Evolutionary conservation across 345 rosid genomes (phyloP).

Genomic region (Euphorbia peplus): DNA sequence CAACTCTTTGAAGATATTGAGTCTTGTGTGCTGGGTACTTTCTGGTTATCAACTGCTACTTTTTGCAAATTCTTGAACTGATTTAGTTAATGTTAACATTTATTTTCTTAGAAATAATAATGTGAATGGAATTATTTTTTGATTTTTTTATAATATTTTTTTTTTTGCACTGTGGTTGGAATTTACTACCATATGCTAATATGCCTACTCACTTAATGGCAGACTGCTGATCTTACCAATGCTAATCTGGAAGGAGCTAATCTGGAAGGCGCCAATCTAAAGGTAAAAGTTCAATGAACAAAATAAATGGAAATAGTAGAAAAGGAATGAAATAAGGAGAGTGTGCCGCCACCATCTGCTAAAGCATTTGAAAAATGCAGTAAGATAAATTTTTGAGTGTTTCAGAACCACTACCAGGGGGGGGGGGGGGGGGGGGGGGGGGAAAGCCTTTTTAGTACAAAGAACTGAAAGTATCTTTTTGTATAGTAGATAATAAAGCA

Average conservation of each 20-base stretch:
- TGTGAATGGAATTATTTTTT: background rate
- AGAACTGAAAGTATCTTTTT: no score
- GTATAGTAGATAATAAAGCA: no score
- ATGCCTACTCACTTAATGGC: constrained; percentile 15
- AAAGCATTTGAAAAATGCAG: background rate
- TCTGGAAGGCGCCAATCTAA: constrained; percentile 92
- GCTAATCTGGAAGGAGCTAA: constrained; percentile 95
- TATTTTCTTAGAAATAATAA: background rate
- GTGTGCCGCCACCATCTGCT: no score
- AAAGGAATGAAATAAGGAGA: background rate
- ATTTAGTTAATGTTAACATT: background rate
- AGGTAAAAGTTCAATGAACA: constrained; percentile 39
- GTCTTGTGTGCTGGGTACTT: no score
- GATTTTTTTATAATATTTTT: background rate
- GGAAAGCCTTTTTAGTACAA: no score
- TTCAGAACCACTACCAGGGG: no score
- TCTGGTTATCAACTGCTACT: no score
- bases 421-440: no score
- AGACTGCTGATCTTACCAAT: constrained; percentile 90
- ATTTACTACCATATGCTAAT: constrained; percentile 5
- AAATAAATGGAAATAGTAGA: background rate
- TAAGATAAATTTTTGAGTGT: no score
- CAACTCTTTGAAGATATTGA: background rate
- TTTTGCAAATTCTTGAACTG: no score
- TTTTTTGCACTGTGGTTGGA: background rate